Base-by-base conservation (phyloP, 768 basidiomycete species). In the Lactarius pseudohatsudake region DNA sequence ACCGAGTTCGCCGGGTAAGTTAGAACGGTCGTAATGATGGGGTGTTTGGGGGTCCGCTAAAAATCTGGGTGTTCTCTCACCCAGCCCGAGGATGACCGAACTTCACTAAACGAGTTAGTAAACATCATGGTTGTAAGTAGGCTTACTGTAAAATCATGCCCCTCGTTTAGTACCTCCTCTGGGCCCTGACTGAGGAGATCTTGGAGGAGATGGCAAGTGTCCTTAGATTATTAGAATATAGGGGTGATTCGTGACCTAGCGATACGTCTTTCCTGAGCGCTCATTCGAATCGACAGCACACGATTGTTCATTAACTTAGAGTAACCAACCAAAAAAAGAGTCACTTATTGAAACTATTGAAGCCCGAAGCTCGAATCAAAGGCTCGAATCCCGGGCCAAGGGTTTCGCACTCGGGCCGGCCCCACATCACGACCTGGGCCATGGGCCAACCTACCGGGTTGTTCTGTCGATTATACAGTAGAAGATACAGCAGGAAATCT, bases 31-130 rank as follows among this genome's bases (percentile, higher is more conserved):
- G 50, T 53, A 54, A 3, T 40, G 10, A n/a, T 11, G 41, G 57
- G 58, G 66, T 64, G 40, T 40, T 32, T 62, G 30, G 62, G 66
- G 66, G 66, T 64, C 66, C 58, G 28, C 4, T 11, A 22, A 1
- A 18, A 1, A 20, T n/a, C 32, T 50, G 22, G 40, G 1, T 28
- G n/a, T 59, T 67, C 58, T 67, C 66, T 54, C 66, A 67, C 54
- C 41, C 20, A 18, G 50, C 57, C 66, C 66, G 66, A 30, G 3
- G 22, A 64, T 64, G 53, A 28, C 66, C 57, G 66, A n/a, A 22
- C 26, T n/a, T 28, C 28, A 30, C 28, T 9, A 43, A 18, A 28
- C 13, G 16, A 41, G 30, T 59, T 40, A 55, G 58, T 34, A 34
- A 30, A 45, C 16, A 47, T 8, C 7, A 1, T 18, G 30, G 55